Conservation (phyloP, 2,329 filamentous ascomycete species). For the Cercospora sojina region DNA sequence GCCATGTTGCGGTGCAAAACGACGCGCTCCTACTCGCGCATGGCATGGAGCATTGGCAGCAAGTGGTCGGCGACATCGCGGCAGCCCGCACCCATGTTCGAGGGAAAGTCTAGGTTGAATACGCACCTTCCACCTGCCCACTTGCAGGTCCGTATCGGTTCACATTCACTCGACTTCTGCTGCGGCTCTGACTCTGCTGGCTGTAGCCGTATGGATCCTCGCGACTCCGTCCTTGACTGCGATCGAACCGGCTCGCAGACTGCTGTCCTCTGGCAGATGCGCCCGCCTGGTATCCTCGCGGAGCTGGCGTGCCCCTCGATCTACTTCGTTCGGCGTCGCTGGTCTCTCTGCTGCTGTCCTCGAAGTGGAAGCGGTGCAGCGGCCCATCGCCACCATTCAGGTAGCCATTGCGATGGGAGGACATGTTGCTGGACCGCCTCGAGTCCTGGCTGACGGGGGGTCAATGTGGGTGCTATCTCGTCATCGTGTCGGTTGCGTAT, state of each 20-base stretch:
- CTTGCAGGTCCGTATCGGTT: constrained; percentile 41
- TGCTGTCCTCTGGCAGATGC: constrained; percentile 25
- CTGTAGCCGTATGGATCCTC: constrained; percentile 27
- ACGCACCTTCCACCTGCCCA: constrained; percentile 44
- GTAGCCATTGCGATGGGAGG: constrained; percentile 28
- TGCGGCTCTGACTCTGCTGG: constrained; percentile 33
- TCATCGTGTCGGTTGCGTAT: background rate
- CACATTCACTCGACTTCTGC: constrained; percentile 31
- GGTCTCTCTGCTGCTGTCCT: constrained; percentile 37
- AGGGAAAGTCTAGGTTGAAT: background rate
- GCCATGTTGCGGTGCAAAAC: constrained; percentile 6
- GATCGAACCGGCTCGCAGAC: constrained; percentile 44
- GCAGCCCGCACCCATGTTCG: constrained; percentile 11
- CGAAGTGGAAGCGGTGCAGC: constrained; percentile 39
- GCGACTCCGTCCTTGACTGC: constrained; percentile 44
- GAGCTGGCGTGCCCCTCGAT: constrained; percentile 36
- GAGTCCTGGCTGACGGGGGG: background rate
- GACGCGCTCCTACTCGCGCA: background rate
- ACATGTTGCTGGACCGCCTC: background rate
- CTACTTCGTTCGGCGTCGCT: constrained; percentile 40
- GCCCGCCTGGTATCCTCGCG: constrained; percentile 40
- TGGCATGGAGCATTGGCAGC: background rate
- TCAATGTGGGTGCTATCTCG: background rate
- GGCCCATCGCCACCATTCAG: constrained; percentile 42
- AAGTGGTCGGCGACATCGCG: constrained; percentile 9